phyloP scores from a whole-genome alignment of 352 stramenopile genomes.

The Globisporangium canariense region DNA sequence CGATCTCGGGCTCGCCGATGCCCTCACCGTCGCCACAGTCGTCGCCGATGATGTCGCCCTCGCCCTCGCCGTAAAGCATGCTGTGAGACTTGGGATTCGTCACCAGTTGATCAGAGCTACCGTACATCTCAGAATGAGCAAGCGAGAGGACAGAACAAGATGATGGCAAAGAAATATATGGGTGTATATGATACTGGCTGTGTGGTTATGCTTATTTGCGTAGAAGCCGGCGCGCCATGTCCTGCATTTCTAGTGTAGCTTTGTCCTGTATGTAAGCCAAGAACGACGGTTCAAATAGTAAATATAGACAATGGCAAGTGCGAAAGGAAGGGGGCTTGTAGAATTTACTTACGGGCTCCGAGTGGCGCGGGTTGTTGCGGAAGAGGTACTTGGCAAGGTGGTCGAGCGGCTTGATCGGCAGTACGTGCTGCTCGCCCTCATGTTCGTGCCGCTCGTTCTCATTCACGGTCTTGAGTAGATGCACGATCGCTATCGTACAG shows the following conservation, averaged over 20 bases:
- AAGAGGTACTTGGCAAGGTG: constrained; percentile 66
- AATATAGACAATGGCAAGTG: not conserved
- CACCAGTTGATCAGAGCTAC: not conserved
- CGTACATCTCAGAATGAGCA: too few species aligned
- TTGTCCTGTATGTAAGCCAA: constrained; percentile 19
- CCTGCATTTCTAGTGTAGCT: constrained; percentile 34
- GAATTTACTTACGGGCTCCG: constrained; percentile 33
- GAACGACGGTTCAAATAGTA: not conserved
- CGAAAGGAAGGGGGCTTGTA: not conserved
- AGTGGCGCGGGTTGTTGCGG: constrained; percentile 58
- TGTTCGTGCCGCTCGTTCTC: constrained; percentile 35
- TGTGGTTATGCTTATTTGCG: constrained; percentile 29
- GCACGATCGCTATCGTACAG: constrained; percentile 32
- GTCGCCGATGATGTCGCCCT: constrained; percentile 57
- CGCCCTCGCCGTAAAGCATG: constrained; percentile 38
- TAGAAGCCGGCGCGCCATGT: constrained; percentile 25
- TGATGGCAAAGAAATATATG: not conserved
- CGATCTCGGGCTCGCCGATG: constrained; percentile 55
- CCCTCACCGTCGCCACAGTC: constrained; percentile 47
- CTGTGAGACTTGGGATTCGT: too few species aligned
- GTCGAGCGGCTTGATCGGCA: constrained; percentile 52
- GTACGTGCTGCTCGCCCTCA: constrained; percentile 32
- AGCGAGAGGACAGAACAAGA: not conserved
- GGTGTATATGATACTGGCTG: not conserved
- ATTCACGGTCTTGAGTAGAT: constrained; percentile 50